Percentiles rank a stretch among this genome's conserved stretches.
Evolutionary conservation across 139 green algal species (phyloP).

Genomic region (Closterium sp.): DNA sequence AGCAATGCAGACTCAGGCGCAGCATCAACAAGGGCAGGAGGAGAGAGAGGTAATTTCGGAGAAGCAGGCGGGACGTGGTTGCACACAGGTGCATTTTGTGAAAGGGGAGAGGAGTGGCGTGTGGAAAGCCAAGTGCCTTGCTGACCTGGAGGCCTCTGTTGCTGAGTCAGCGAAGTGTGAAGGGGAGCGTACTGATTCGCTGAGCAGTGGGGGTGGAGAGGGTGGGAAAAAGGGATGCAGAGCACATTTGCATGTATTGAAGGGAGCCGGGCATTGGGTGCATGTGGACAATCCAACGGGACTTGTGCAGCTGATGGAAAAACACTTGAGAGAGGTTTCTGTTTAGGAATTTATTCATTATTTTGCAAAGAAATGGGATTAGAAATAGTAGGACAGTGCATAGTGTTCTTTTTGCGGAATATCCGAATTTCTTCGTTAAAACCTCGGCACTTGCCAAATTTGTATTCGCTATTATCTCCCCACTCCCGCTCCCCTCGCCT

Average conservation of each 20-base stretch:
- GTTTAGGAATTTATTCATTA: background rate
- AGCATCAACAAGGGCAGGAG: background rate
- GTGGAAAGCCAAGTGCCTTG: background rate
- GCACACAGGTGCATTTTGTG: background rate
- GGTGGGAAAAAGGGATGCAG: background rate
- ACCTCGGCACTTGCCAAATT: too few species aligned
- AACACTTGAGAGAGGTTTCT: background rate
- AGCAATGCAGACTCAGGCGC: background rate
- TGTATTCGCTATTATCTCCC: too few species aligned
- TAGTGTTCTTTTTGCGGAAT: too few species aligned
- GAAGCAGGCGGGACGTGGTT: background rate
- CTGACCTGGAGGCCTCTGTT: background rate
- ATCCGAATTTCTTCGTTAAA: too few species aligned
- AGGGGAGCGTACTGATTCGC: background rate
- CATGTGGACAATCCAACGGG: background rate
- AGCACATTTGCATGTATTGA: background rate
- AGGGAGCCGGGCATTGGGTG: background rate
- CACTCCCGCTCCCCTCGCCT: background rate
- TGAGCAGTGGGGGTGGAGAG: background rate
- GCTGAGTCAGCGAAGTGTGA: background rate
- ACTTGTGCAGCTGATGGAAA: background rate
- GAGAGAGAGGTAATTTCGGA: background rate
- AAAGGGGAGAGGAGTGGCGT: background rate
- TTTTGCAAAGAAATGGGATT: background rate
- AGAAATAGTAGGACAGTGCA: too few species aligned